Evolutionary conservation across 176 grass and related monocot genomes (phyloP), one percentile per base, ranked within the genome.

Genomic region (Phoenix roebelenii): DNA sequence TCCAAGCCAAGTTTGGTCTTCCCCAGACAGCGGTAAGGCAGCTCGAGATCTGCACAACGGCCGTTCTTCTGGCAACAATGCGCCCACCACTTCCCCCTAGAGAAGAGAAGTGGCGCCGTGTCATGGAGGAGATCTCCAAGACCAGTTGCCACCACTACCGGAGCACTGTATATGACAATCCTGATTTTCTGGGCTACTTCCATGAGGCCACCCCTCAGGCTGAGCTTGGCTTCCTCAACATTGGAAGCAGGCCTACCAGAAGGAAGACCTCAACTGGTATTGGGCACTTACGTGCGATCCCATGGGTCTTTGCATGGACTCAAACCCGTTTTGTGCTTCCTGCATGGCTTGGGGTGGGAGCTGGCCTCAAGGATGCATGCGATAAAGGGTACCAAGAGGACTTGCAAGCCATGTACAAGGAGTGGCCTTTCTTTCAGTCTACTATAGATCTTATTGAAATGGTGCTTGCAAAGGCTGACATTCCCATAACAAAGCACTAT

Each of bases 391-490:
- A 77, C 68, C 63, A 80, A 17, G 65, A 58, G 4, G 86, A 90
- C 49, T 72, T 96, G 0, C 65, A 58, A 5, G 83, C 86, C 18
- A 96, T 96, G 91, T 90, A 96, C 72, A 61, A 49, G 18, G 91
- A 87, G 51, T 96, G 91, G 91, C 91, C 91, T 0, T 96, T 96
- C 69, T 96, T 96, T 55, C 86, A 87, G 74, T 87, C 83, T n/a
- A 96, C 86, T 0, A 5, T 90, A 9, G 91, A 96, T 44, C 72
- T 96, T 15, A 96, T 96, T 50, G 91, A 96, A 73, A 96, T 96
- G 91, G 86, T 96, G 57, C 53, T 86, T 63, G 91, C 91, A 0
- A 96, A 96, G 53, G 91, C 91, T 7, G 86, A 96, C 69, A 71
- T 85, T 53, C 39, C 74, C 26, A 82, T 87, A 49, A 76, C 86